Conservation (phyloP, 805 yeast species). For the Lipomyces sp. region DNA sequence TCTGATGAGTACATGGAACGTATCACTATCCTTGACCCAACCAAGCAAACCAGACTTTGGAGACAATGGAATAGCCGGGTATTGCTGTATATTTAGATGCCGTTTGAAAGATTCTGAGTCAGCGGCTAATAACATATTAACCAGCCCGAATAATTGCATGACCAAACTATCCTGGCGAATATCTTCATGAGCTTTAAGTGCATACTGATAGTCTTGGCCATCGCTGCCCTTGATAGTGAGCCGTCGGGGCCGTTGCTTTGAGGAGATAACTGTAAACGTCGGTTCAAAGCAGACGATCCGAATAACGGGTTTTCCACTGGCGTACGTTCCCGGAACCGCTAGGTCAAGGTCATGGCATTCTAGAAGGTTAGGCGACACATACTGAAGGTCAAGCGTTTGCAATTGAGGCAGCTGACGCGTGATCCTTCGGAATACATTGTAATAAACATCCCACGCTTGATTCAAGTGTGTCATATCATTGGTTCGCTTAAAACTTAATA, state of each 20-base stretch:
- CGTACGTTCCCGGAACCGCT: slow-evolving; percentile 93
- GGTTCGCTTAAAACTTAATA: slow-evolving; percentile 78
- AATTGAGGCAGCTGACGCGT: slow-evolving; percentile 87
- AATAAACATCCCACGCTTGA: slow-evolving; percentile 98
- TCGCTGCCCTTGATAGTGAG: slow-evolving; percentile 81
- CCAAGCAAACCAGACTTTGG: slow-evolving; percentile 96
- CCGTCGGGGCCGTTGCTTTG: slow-evolving; percentile 95
- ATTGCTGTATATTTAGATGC: slow-evolving; percentile 89
- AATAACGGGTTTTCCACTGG: slow-evolving; percentile 78
- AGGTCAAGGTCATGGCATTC: slow-evolving; percentile 78
- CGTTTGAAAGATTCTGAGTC: slow-evolving; percentile 97
- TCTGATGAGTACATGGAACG: slow-evolving; percentile 88
- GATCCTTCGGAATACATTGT: slow-evolving; percentile 89
- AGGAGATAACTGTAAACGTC: slow-evolving; percentile 81
- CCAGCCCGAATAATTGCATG: slow-evolving; percentile 96
- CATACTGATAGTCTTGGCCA: slow-evolving; percentile 84
- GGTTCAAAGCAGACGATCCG: slow-evolving; percentile 79
- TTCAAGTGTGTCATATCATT: slow-evolving; percentile 86
- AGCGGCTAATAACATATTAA: slow-evolving; percentile 82
- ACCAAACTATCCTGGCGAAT: slow-evolving; percentile 96
- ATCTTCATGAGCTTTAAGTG: slow-evolving; percentile 95
- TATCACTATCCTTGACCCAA: slow-evolving; percentile 97
- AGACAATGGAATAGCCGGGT: slow-evolving; percentile 91
- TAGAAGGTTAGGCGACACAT: slow-evolving; percentile 87
- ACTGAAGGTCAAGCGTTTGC: slow-evolving; percentile 84